Percentiles rank a stretch among this genome's conserved stretches.
Evolutionary conservation across 352 stramenopile genomes (phyloP).

Genomic region (Pythium vanterpoolii): DNA sequence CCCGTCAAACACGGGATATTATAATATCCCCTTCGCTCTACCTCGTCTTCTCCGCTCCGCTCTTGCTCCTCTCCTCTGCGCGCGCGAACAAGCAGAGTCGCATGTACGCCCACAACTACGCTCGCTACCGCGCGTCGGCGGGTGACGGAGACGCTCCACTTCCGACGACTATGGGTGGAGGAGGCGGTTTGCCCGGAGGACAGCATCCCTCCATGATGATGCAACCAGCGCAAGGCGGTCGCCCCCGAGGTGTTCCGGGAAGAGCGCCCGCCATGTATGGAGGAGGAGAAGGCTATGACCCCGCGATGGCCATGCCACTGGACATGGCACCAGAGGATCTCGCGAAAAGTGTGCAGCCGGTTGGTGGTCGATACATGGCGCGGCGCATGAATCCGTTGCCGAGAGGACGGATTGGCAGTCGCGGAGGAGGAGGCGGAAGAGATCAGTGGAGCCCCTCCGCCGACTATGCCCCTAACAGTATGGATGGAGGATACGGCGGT

Average conservation of each 20-base stretch:
- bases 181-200: too few species aligned
- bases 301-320: neutral
- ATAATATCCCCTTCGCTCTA: too few species aligned
- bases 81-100: neutral
- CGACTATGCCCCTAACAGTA: neutral
- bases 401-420: neutral
- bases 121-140: slow-evolving; percentile 2
- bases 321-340: slow-evolving; percentile 19
- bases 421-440: slow-evolving; percentile 1
- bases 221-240: neutral
- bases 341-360: slow-evolving; percentile 18
- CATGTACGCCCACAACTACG: slow-evolving; percentile 14
- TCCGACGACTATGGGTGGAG: neutral
- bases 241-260: slow-evolving; percentile 1
- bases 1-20: neutral
- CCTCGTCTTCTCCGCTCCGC: too few species aligned
- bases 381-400: slow-evolving; percentile 8
- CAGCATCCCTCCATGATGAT: neutral
- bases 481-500: neutral
- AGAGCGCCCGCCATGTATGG: neutral
- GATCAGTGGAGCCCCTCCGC: neutral
- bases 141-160: neutral
- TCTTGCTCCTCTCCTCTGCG: neutral
- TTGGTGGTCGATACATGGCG: neutral
- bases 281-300: slow-evolving; percentile 6